Conservation (phyloP, 169 alveolate genomes). For the Theileria parva region DNA sequence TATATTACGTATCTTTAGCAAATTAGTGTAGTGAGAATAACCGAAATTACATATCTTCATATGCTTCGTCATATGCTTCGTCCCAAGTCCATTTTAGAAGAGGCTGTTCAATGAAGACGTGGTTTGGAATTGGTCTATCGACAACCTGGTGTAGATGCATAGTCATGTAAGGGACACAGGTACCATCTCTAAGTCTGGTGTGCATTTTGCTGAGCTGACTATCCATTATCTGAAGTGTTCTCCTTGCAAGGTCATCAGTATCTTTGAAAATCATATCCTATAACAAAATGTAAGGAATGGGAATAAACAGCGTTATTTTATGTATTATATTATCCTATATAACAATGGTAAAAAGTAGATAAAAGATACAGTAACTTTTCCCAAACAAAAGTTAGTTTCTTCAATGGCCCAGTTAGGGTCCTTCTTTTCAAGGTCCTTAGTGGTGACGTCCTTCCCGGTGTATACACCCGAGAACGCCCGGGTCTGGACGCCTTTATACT, state of each 20-base stretch:
- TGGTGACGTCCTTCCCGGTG: constrained; percentile 84
- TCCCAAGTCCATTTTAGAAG: constrained; percentile 92
- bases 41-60: constrained; percentile 71
- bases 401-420: constrained; percentile 89
- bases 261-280: constrained; percentile 80
- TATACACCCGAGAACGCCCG: constrained; percentile 64
- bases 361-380: constrained; percentile 79
- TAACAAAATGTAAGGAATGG: not conserved
- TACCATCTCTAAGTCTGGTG: constrained; percentile 89
- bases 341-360: not conserved
- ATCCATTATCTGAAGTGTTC: constrained; percentile 89
- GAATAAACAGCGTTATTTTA: not conserved
- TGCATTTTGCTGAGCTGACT: constrained; percentile 87
- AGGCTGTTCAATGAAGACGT: constrained; percentile 84
- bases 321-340: not conserved
- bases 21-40: not conserved
- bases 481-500: constrained; percentile 19
- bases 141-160: constrained; percentile 80
- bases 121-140: constrained; percentile 86
- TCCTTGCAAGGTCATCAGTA: constrained; percentile 86
- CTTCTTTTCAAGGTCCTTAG: constrained; percentile 83
- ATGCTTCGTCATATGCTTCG: constrained; percentile 90
- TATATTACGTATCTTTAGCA: no score
- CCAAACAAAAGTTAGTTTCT: constrained; percentile 91
- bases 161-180: constrained; percentile 86